A percentile compares a stretch with the other conserved stretches of the same genome.
phyloP scores from a whole-genome alignment of 176 grass and related monocot genomes.

The Musa beccarii region DNA sequence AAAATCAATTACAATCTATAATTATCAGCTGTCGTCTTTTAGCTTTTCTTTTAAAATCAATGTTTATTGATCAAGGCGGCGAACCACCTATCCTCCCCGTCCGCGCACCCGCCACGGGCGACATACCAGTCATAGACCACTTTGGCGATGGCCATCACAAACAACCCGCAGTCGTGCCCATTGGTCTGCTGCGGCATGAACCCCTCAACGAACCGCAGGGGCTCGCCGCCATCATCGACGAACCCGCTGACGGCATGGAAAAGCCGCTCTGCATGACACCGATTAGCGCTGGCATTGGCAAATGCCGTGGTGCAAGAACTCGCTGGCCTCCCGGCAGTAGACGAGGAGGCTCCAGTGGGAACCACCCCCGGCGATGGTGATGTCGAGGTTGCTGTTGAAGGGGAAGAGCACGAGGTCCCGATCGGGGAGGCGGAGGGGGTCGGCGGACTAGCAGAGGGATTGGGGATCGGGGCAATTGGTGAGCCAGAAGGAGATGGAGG shows the following conservation, averaged over 20 bases:
- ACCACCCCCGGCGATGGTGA: conserved; percentile 39
- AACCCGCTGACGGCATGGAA: conserved; percentile 24
- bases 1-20: too few species aligned
- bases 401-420: conserved; percentile 53
- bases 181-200: conserved; percentile 59
- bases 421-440: conserved; percentile 36
- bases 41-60: not conserved
- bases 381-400: conserved; percentile 56
- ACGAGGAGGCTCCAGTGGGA: conserved; percentile 59
- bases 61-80: conserved; percentile 29
- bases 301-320: conserved; percentile 77
- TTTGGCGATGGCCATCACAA: conserved; percentile 50
- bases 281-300: conserved; percentile 34
- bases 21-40: not conserved
- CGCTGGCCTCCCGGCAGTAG: not conserved
- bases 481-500: conserved; percentile 64
- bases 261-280: conserved; percentile 26
- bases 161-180: conserved; percentile 71
- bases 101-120: not conserved
- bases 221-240: not conserved
- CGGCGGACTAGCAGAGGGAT: conserved; percentile 28
- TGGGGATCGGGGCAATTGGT: conserved; percentile 42
- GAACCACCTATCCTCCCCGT: conserved; percentile 40
- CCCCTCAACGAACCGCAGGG: conserved; percentile 34
- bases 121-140: conserved; percentile 54